Evolutionary conservation across 163 green algal genomes (phyloP).

Genomic region (Chlorella variabilis): DNA sequence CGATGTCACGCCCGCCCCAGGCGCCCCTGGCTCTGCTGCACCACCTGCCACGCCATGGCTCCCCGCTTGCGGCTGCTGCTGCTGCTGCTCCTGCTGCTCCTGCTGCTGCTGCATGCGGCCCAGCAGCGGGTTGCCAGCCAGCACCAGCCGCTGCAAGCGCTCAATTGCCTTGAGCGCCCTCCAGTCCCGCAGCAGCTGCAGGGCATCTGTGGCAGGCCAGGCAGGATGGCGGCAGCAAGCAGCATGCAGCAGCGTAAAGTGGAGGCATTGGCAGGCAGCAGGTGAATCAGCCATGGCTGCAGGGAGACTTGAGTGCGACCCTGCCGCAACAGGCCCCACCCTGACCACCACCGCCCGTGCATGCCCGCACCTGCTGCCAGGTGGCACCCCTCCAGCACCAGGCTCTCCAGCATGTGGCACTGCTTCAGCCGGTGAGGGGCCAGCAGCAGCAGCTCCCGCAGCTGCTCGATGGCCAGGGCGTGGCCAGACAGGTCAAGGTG

Average conservation of each 20-base stretch:
- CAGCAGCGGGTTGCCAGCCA: conserved; percentile 22
- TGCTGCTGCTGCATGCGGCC: background rate
- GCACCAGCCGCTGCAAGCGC: conserved; percentile 1
- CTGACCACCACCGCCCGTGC: too few species aligned
- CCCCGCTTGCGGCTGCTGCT: too few species aligned
- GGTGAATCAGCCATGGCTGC: too few species aligned
- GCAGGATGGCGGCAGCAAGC: too few species aligned
- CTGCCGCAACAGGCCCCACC: too few species aligned
- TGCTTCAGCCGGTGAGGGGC: background rate
- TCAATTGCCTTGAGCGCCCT: background rate
- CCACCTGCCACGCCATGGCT: too few species aligned
- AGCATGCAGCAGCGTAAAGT: background rate
- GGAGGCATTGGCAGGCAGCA: background rate
- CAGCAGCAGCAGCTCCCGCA: conserved; percentile 2
- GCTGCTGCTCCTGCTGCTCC: background rate
- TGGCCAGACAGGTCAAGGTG: conserved; percentile 26
- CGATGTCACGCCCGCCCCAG: background rate
- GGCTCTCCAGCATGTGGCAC: background rate
- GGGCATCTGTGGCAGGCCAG: background rate
- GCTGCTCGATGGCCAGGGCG: background rate
- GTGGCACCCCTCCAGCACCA: conserved; percentile 24
- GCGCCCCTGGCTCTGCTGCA: too few species aligned
- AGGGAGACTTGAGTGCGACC: too few species aligned
- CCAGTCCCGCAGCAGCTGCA: background rate
- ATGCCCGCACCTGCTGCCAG: conserved; percentile 23